phyloP scores from a whole-genome alignment of 2,329 filamentous ascomycete species.

The Lachnellula suecica region DNA sequence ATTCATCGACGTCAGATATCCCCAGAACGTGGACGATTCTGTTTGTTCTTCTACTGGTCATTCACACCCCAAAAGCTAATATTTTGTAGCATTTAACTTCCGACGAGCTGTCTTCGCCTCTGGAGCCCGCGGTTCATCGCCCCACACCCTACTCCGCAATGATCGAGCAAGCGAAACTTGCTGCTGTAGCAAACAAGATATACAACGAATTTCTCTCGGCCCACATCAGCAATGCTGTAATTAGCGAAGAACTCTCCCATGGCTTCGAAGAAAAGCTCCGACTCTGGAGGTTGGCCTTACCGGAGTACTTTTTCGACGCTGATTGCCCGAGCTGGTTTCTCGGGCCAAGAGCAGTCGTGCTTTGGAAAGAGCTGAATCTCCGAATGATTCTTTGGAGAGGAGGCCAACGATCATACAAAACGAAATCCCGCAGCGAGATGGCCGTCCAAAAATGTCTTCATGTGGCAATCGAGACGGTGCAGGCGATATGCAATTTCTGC shows the following conservation, averaged over 20 bases:
- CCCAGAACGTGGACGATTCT: slow-evolving; percentile 44
- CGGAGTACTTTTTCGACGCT: slow-evolving; percentile 34
- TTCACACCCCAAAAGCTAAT: background rate
- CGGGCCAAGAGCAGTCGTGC: slow-evolving; percentile 37
- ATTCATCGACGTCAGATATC: slow-evolving; percentile 42
- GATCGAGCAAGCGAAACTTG: slow-evolving; percentile 41
- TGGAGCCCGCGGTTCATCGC: slow-evolving; percentile 32
- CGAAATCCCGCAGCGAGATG: slow-evolving; percentile 21
- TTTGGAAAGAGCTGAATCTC: slow-evolving; percentile 44
- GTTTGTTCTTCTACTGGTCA: slow-evolving; percentile 24
- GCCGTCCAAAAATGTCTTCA: slow-evolving; percentile 37
- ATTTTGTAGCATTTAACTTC: slow-evolving; percentile 9
- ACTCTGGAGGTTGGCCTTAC: slow-evolving; percentile 35
- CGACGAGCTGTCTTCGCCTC: slow-evolving; percentile 13
- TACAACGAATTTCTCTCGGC: slow-evolving; percentile 41
- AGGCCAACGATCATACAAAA: slow-evolving; percentile 37
- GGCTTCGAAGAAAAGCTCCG: slow-evolving; percentile 38
- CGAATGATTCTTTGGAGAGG: slow-evolving; percentile 42
- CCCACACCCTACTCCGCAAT: slow-evolving; percentile 42
- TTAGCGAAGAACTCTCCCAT: slow-evolving; percentile 38
- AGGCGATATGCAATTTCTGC: slow-evolving; percentile 38
- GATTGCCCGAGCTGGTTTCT: slow-evolving; percentile 36
- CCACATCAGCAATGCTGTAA: slow-evolving; percentile 34
- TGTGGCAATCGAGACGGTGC: slow-evolving; percentile 38
- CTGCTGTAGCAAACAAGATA: slow-evolving; percentile 40